Base-by-base conservation (phyloP, 2,329 filamentous ascomycete genomes). In the Pseudogymnoascus sp. region DNA sequence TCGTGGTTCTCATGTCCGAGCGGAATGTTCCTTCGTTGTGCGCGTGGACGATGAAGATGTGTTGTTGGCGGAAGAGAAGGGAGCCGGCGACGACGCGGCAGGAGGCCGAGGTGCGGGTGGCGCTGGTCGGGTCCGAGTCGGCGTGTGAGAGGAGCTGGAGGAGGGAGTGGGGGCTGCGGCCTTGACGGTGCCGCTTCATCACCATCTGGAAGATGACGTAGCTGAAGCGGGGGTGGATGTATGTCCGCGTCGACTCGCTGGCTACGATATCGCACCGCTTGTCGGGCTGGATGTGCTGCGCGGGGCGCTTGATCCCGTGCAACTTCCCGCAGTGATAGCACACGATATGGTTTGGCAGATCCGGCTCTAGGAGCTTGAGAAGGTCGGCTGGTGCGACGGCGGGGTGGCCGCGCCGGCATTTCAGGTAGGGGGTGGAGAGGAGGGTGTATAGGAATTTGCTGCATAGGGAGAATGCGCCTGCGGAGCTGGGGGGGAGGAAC, bases 1-100 rank as follows among this genome's bases (percentile, higher is more conserved):
- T 47, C 19, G 14, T 24, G 19, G 5, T 47, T 3, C 8, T 40
- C 1, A 4, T 3, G 11, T 24, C 3, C 24, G 6, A 84, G 7
- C 3, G 19, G 11, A 10, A 1, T 6, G 14, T 4, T 1, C 3
- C 14, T 3, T 26, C 10, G 42, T 7, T 47, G 11, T 26, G 21
- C 10, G 19, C 19, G 42, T 47, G 42, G 11, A 24, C 42, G 42
- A 47, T 1, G 10, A 16, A 3, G n/a, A 47, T 3, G 6, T 26
- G 6, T 4, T 47, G 42, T 47, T 47, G 42, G 42, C 42, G 42
- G 21, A 47, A 1, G 42, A 47, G 21, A 21, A 47, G 42, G 11
- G 42, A 24, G 42, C 21, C 13, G 42, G 26, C 21, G 21, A 47
- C 16, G 21, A 47, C 7, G 42, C 42, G 42, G 14, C 2, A 3